A percentile compares a stretch with the other conserved stretches of the same genome.
Conservation (phyloP, 164 flowering plant genomes). For the Sedum album region DNA sequence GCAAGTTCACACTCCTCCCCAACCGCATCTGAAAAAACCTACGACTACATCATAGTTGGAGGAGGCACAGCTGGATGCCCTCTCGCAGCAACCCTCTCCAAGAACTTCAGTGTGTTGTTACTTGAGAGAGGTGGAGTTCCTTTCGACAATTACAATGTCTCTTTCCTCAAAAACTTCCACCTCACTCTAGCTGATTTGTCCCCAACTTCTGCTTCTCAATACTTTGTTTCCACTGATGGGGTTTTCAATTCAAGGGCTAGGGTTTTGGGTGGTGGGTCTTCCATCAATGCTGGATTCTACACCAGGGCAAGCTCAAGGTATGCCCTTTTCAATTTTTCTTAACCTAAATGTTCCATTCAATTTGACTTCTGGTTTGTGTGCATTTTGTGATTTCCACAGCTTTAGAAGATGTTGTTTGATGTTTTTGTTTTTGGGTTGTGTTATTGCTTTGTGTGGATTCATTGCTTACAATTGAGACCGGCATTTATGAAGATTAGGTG, state of each 20-base stretch:
- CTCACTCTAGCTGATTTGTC: constrained; percentile 60
- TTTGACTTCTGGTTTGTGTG: not conserved
- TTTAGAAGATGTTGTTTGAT: no score
- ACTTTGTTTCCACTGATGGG: no score
- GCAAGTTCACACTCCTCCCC: constrained; percentile 67
- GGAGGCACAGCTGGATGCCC: no score
- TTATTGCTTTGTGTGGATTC: no score
- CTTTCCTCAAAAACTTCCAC: constrained; percentile 63
- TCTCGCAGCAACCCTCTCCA: constrained; percentile 85
- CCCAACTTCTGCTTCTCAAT: constrained; percentile 59
- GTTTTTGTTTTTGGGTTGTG: no score
- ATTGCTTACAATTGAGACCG: not conserved
- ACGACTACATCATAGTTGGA: no score
- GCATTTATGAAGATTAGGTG: not conserved
- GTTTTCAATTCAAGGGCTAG: no score
- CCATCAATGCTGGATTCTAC: constrained; percentile 96
- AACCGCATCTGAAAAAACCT: constrained; percentile 19
- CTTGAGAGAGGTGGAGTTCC: constrained; percentile 93
- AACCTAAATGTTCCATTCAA: not conserved
- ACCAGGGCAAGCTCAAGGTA: constrained; percentile 71
- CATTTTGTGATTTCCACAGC: not conserved
- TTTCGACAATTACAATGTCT: constrained; percentile 49
- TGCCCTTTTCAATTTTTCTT: not conserved
- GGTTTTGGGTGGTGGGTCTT: no score
- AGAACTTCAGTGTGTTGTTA: constrained; percentile 68